Percentiles rank a stretch among this genome's conserved stretches.
phyloP scores from a whole-genome alignment of 2,329 filamentous ascomycete genomes.

The Thielaviopsis euricoi region DNA sequence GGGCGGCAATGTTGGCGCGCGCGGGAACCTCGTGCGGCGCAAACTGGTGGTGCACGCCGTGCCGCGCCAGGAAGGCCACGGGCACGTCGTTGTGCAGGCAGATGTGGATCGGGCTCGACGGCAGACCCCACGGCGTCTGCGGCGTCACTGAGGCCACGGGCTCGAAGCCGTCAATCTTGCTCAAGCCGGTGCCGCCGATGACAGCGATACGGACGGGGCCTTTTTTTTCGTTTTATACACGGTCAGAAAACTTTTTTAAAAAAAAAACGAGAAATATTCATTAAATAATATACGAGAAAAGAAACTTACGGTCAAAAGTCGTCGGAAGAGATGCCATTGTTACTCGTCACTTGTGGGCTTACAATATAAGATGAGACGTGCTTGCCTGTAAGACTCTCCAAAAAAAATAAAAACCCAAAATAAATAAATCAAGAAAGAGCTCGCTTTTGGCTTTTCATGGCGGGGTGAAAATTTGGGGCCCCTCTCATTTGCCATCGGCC shows the following conservation, averaged over 20 bases:
- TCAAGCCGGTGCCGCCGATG: constrained; percentile 84
- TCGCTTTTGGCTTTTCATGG: not conserved
- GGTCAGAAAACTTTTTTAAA: no score
- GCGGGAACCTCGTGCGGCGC: constrained; percentile 90
- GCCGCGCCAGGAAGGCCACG: constrained; percentile 86
- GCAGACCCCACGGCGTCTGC: constrained; percentile 74
- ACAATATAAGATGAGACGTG: not conserved
- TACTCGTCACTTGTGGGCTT: not conserved
- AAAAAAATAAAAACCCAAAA: not conserved
- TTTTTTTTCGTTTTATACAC: constrained; percentile 17
- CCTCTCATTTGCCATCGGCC: not conserved
- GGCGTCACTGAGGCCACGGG: constrained; percentile 65
- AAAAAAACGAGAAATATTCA: not conserved
- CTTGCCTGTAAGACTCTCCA: not conserved
- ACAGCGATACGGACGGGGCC: constrained; percentile 69
- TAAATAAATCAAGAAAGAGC: not conserved
- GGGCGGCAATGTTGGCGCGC: constrained; percentile 94
- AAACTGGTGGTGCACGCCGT: constrained; percentile 75
- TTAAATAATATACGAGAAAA: not conserved
- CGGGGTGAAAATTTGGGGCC: constrained; percentile 1
- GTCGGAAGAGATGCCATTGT: constrained; percentile 38
- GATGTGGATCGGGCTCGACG: constrained; percentile 63
- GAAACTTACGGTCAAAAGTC: constrained; percentile 38
- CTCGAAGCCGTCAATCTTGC: constrained; percentile 71
- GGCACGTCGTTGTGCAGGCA: constrained; percentile 69